A percentile compares a stretch with the other conserved stretches of the same genome.
phyloP scores from a whole-genome alignment of 306 rosid genomes.

The Mimosa pudica region DNA sequence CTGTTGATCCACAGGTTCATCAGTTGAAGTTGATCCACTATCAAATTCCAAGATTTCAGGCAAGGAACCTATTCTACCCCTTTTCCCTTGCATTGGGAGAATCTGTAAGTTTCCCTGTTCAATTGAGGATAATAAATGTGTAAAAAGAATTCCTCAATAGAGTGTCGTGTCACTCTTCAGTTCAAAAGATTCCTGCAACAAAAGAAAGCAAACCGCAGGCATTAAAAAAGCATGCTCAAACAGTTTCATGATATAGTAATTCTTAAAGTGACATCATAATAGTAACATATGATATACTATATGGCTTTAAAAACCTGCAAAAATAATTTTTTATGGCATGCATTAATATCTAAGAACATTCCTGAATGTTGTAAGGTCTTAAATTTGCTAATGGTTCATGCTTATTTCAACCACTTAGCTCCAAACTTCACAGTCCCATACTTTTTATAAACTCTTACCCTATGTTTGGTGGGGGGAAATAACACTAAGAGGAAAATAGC shows the following conservation, averaged over 20 bases:
- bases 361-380: background rate
- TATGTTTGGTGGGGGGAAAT: too few relatives aligned
- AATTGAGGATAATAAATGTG: conserved; percentile 22
- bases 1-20: conserved; percentile 62
- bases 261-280: conserved; percentile 17
- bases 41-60: conserved; percentile 82
- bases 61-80: conserved; percentile 81
- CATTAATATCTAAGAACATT: background rate
- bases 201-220: conserved; percentile 39
- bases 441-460: background rate
- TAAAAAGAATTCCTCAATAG: conserved; percentile 31
- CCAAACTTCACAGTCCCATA: background rate
- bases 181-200: conserved; percentile 48
- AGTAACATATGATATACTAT: background rate
- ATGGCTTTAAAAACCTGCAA: background rate
- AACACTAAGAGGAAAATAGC: too few relatives aligned
- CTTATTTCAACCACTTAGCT: background rate
- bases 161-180: conserved; percentile 30
- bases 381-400: background rate
- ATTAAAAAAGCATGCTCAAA: background rate
- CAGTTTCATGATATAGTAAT: conserved; percentile 16
- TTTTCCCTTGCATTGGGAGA: conserved; percentile 90
- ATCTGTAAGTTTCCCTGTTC: conserved; percentile 38
- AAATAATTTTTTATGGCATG: background rate
- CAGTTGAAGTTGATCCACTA: conserved; percentile 70